A percentile compares a stretch with the other conserved stretches of the same genome.
Conservation (phyloP, 202 grass and related monocot genomes). For the Tripidium arundinaceum region DNA sequence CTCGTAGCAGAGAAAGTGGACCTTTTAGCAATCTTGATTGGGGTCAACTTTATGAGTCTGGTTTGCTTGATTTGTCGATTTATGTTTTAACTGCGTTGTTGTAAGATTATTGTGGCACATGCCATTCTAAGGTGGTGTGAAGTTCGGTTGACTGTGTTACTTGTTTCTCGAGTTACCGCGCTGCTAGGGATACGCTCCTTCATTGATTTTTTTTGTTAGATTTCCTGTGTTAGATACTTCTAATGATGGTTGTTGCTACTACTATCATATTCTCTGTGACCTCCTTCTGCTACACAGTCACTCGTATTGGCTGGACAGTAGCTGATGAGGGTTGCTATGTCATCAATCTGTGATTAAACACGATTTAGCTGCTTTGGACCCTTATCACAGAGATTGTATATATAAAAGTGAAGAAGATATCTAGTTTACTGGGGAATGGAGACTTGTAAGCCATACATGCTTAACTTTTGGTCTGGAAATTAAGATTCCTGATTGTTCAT, state of each 20-base stretch:
- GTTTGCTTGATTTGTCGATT: background rate
- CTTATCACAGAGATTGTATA: background rate
- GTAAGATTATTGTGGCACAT: background rate
- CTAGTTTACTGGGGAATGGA: background rate
- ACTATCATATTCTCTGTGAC: background rate
- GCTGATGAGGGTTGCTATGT: background rate
- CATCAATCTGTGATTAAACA: background rate
- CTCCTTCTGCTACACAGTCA: constrained; percentile 9
- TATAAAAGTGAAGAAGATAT: background rate
- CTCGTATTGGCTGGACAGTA: background rate
- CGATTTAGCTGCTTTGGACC: constrained; percentile 3
- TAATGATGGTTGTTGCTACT: constrained; percentile 1
- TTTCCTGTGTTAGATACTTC: background rate
- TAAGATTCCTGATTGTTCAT: background rate
- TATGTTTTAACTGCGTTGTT: constrained; percentile 3
- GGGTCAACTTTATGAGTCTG: background rate
- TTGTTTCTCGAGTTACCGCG: background rate
- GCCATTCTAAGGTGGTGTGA: constrained; percentile 8
- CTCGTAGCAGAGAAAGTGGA: background rate
- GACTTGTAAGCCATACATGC: background rate
- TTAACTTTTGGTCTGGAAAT: background rate
- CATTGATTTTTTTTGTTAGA: background rate
- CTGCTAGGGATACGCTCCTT: constrained; percentile 11
- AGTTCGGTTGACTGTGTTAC: constrained; percentile 12
- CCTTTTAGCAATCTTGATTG: background rate